These are phyloP conservation scores for Acanthochlamys bracteata DNA, from an alignment of 106 monocot genomes.

Conservation along the genomic window DNA sequence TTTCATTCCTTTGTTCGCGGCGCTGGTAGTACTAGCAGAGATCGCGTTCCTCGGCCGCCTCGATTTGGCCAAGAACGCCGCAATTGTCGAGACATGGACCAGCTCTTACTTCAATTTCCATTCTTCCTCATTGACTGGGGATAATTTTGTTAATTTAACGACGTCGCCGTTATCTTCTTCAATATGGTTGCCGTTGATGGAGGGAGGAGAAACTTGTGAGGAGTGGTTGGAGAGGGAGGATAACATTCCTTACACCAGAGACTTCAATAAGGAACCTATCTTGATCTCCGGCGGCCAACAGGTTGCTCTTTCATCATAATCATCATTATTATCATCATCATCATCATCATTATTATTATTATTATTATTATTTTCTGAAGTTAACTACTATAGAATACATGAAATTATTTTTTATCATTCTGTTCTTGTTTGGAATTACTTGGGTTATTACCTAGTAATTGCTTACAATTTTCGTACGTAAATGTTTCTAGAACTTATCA, in stretches of 20 bases:
- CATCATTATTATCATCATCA: no score
- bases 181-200: not conserved
- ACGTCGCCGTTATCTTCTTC: slow-evolving; percentile 1
- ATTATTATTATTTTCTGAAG: no score
- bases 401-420: no score
- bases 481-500: no score
- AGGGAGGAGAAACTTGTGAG: slow-evolving; percentile 21
- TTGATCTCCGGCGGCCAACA: slow-evolving; percentile 38
- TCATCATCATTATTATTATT: no score
- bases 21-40: slow-evolving; percentile 57
- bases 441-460: no score
- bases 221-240: slow-evolving; percentile 78
- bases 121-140: not conserved
- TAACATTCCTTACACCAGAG: slow-evolving; percentile 41
- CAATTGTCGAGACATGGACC: slow-evolving; percentile 57
- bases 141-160: not conserved
- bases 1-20: slow-evolving; percentile 41
- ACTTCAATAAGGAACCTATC: slow-evolving; percentile 70
- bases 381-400: no score
- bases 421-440: no score
- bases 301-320: no score
- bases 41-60: slow-evolving; percentile 72
- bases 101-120: slow-evolving; percentile 30
- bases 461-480: no score
- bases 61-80: slow-evolving; percentile 68